Base-by-base conservation (phyloP, 306 rosid species). In the Trifolium repens region DNA sequence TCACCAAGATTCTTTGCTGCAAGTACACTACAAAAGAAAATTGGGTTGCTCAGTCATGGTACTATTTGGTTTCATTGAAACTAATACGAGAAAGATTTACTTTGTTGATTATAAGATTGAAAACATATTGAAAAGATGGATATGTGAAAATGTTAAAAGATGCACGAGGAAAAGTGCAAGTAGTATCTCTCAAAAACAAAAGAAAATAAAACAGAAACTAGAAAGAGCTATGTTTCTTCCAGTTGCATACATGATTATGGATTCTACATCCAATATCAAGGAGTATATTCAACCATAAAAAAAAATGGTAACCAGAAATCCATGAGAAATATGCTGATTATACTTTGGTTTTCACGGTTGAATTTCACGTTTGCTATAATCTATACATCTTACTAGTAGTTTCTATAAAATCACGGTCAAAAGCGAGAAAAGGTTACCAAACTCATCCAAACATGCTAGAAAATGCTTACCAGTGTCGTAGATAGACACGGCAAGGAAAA, bases 401-500 rank as follows among this genome's bases (percentile, higher is more conserved):
- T 37, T 39, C 43, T 39, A 39, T 39, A 39, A 39, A 7, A 39
- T 39, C 9, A 39, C 10, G 43, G 2, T 39, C 2, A 8, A 37
- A 37, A 9, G 42, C 42, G 42, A 37, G 7, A 37, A 37, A 37
- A 37, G 7, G 43, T 39, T 39, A 7, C 5, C 2, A 8, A 39
- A 39, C 43, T 39, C 43, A 66, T 54, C 73, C 9, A 54, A 64
- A 8, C 47, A 43, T 32, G 35, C 35, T 32, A 32, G 16, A 43
- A 74, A 26, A 66, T 40, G 80, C 90, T 88, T 54, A 94, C 98
- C 98, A 94, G 81, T 94, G 97, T 37, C 97, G 85, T 82, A 94
- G 94, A 85, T 94, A 94, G 69, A 86, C 82, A 34, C 98, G 96
- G 74, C 98, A 94, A 70, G 98, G 97, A 67, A 94, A 83, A 69